Percentiles rank a stretch among this genome's conserved stretches.
Conservation (phyloP, 2,329 filamentous ascomycete species). For the Xylaria sp. region DNA sequence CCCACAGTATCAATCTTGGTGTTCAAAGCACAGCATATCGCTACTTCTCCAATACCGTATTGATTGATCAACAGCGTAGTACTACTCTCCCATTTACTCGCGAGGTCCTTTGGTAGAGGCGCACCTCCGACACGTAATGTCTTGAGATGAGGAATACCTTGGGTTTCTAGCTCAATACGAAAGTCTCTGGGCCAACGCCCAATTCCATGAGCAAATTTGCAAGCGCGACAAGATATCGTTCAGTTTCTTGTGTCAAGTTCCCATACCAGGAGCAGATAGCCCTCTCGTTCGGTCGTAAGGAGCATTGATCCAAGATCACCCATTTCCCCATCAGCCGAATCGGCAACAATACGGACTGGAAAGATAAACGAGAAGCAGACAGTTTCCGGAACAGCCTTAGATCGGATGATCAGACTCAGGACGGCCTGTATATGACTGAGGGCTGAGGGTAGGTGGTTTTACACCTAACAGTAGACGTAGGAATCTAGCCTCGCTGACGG, state of each 20-base stretch:
- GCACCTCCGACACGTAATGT: constrained; percentile 37
- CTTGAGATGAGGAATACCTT: constrained; percentile 29
- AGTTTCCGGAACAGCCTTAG: constrained; percentile 30
- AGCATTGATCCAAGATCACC: constrained; percentile 36
- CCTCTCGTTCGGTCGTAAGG: constrained; percentile 22
- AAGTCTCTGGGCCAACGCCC: constrained; percentile 49
- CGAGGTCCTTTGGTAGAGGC: constrained; percentile 39
- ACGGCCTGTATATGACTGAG: constrained; percentile 34
- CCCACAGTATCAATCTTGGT: constrained; percentile 28
- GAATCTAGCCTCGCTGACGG: not conserved
- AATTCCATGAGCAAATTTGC: constrained; percentile 47
- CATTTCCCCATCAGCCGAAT: constrained; percentile 35
- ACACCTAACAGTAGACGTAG: not conserved
- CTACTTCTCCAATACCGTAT: constrained; percentile 40
- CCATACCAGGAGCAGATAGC: constrained; percentile 36
- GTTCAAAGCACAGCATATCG: constrained; percentile 40
- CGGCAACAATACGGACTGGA: constrained; percentile 35
- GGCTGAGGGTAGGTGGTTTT: constrained; percentile 23
- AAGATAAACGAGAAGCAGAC: constrained; percentile 25
- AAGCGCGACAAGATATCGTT: constrained; percentile 39
- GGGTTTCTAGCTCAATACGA: constrained; percentile 49
- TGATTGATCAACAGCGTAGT: constrained; percentile 36
- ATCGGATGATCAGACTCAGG: constrained; percentile 26
- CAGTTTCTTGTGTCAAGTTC: constrained; percentile 34
- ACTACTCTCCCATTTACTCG: constrained; percentile 33